Evolutionary conservation across 805 yeast species (phyloP).

Genomic region (Millerozyma acaciae): DNA sequence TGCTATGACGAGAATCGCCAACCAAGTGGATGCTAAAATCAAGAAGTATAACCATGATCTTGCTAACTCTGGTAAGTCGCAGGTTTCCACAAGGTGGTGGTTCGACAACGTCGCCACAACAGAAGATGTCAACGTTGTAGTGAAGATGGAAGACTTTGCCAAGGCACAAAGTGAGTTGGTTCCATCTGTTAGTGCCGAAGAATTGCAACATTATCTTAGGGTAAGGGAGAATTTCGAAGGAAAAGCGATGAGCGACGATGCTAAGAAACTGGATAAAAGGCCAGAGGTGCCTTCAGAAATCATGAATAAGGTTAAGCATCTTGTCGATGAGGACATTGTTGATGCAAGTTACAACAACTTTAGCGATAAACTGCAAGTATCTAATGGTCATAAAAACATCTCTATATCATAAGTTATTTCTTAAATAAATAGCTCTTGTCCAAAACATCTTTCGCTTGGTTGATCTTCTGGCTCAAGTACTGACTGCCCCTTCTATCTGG

Average conservation of each 20-base stretch:
- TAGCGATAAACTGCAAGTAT: slow-evolving; percentile 1
- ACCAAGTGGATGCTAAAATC: slow-evolving; percentile 65
- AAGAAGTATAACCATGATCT: slow-evolving; percentile 42
- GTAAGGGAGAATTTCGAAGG: slow-evolving; percentile 86
- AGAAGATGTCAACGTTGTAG: slow-evolving; percentile 66
- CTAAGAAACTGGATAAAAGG: no score
- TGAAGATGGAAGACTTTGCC: slow-evolving; percentile 68
- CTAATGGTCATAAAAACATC: slow-evolving; percentile 3
- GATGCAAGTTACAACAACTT: slow-evolving; percentile 1
- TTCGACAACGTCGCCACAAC: slow-evolving; percentile 73
- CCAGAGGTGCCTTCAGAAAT: slow-evolving; percentile 4
- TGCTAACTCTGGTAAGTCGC: slow-evolving; percentile 28
- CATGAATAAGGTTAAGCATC: slow-evolving; percentile 5
- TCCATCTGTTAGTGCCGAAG: slow-evolving; percentile 87
- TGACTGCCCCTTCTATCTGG: slow-evolving; percentile 41
- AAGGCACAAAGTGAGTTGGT: slow-evolving; percentile 67
- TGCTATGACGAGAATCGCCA: slow-evolving; percentile 91
- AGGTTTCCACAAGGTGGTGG: slow-evolving; percentile 79
- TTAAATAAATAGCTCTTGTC: slow-evolving; percentile 36
- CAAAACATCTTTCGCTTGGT: slow-evolving; percentile 40
- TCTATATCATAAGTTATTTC: slow-evolving; percentile 6
- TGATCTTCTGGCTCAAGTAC: slow-evolving; percentile 38
- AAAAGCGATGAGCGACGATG: slow-evolving; percentile 14
- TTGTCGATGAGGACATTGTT: slow-evolving; percentile 5
- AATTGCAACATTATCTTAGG: slow-evolving; percentile 71